Base-by-base conservation (phyloP, 495 filamentous ascomycete genomes). In the Aspergillus cavernicola region DNA sequence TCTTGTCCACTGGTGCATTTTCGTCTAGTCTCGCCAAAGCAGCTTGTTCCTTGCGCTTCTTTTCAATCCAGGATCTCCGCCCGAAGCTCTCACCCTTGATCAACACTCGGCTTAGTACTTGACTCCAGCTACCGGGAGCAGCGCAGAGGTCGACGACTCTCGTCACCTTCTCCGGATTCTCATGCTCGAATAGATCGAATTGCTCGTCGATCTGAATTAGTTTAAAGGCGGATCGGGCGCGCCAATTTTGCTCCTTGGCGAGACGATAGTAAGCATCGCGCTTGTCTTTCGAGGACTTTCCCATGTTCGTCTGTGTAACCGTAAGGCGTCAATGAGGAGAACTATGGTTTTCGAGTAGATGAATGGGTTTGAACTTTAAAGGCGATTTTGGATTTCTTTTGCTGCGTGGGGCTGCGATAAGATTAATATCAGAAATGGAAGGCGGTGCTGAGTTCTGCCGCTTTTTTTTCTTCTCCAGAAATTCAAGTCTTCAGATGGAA, bases 241-340 rank as follows among this genome's bases (percentile, higher is more conserved):
- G 89, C 92, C 92, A 98, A 52, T 93, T 92, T 79, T 97, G 91
- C 63, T 98, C 93, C 73, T 98, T 98, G 4, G 93, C 93, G 7
- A 98, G 85, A 24, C 93, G 84, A 66, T 98, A 98, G 71, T 98
- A 98, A 46, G 90, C 89, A 66, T 98, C 93, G 42, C 93, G 88
- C 75, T 98, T 98, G 64, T 98, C 93, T 72, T 98, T 98, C 31
- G 92, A 96, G 1, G 93, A 96, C 68, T 97, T 97, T 2, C 93
- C 93, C 93, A 98, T 98, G 20, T 16, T 58, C 19, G 23, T 8
- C 8, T 36, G 38, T 33, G 31, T 19, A 18, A 23, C 16, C 10
- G 3, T 7, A 35, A 16, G 11, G 26, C 11, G 22, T 28, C 18
- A 23, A 22, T 3, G n/a, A n/a, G 20, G 20, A 24, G 19, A 41